Percentiles rank a stretch among this genome's conserved stretches.
These are phyloP conservation scores for Saraca asoca DNA, from an alignment of 331 rosid genomes.

Conservation along the genomic window DNA sequence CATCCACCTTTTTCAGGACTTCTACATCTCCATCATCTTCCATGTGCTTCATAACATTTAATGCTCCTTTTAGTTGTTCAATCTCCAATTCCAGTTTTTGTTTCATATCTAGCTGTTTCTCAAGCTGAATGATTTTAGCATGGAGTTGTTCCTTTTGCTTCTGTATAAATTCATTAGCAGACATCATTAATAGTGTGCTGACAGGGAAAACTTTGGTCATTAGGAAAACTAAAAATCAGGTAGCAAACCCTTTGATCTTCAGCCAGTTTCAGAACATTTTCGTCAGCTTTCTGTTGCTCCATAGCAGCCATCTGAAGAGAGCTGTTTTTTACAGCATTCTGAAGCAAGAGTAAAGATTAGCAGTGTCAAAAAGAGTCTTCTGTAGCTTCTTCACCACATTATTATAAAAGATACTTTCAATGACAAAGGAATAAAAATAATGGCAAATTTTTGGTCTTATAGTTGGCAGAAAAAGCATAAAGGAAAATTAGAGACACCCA, in stretches of 20 bases:
- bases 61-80: conserved; percentile 70
- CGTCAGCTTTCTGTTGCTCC: conserved; percentile 82
- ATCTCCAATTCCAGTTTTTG: conserved; percentile 92
- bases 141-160: conserved; percentile 81
- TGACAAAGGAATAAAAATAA: conserved; percentile 25
- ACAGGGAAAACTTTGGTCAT: conserved; percentile 33
- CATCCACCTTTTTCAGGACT: conserved; percentile 70
- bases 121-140: conserved; percentile 70
- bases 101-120: conserved; percentile 76
- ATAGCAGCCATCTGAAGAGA: conserved; percentile 80
- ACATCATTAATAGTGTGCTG: conserved; percentile 36
- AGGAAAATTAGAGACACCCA: background rate
- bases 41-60: conserved; percentile 81
- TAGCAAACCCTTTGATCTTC: conserved; percentile 89
- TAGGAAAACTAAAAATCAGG: conserved; percentile 29
- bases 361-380: conserved; percentile 30
- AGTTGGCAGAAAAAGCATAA: too few species aligned
- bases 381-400: conserved; percentile 19
- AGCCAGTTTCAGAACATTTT: conserved; percentile 76
- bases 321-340: conserved; percentile 66
- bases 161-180: conserved; percentile 58
- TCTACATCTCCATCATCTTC: conserved; percentile 82
- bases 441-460: background rate
- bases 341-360: conserved; percentile 37
- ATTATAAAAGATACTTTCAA: conserved; percentile 24